A percentile compares a stretch with the other conserved stretches of the same genome.
Evolutionary conservation across 352 stramenopile species (phyloP).

Genomic region (Phytophthora tubulina): DNA sequence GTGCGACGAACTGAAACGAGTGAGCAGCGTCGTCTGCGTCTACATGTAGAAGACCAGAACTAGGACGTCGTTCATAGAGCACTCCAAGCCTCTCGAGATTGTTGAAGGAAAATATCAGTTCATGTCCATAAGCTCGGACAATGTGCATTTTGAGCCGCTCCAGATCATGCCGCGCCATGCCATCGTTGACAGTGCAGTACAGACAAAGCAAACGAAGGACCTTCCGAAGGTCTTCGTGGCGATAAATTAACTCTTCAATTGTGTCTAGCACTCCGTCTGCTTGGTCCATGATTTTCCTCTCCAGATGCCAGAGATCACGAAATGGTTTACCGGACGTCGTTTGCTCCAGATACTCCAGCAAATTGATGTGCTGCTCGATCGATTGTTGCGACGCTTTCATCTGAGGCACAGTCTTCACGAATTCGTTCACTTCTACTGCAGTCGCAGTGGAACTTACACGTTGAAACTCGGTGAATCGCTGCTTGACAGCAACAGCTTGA

Average conservation of each 20-base stretch:
- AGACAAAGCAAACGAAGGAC: slow-evolving; percentile 76
- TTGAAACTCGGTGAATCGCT: slow-evolving; percentile 67
- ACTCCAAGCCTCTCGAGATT: slow-evolving; percentile 67
- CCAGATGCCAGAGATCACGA: slow-evolving; percentile 70
- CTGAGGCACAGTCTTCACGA: slow-evolving; percentile 70
- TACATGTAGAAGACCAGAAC: slow-evolving; percentile 3
- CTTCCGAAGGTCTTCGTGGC: slow-evolving; percentile 57
- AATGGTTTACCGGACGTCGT: slow-evolving; percentile 61
- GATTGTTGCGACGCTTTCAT: slow-evolving; percentile 67
- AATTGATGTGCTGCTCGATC: slow-evolving; percentile 69
- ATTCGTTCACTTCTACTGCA: slow-evolving; percentile 72
- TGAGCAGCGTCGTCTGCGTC: slow-evolving; percentile 13
- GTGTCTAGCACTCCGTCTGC: slow-evolving; percentile 44
- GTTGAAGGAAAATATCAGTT: slow-evolving; percentile 76
- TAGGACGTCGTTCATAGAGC: slow-evolving; percentile 41
- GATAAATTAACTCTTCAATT: slow-evolving; percentile 73
- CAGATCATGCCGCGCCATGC: slow-evolving; percentile 46
- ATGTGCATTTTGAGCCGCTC: slow-evolving; percentile 66
- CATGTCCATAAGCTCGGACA: slow-evolving; percentile 76
- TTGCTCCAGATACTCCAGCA: slow-evolving; percentile 64
- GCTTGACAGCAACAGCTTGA: slow-evolving; percentile 61
- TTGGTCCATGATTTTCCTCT: slow-evolving; percentile 74
- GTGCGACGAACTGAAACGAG: slow-evolving; percentile 43
- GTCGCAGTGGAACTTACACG: slow-evolving; percentile 50
- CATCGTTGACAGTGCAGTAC: slow-evolving; percentile 63